phyloP scores from a whole-genome alignment of 1,284 basidiomycete genomes.

The Ceratobasidium sp. region DNA sequence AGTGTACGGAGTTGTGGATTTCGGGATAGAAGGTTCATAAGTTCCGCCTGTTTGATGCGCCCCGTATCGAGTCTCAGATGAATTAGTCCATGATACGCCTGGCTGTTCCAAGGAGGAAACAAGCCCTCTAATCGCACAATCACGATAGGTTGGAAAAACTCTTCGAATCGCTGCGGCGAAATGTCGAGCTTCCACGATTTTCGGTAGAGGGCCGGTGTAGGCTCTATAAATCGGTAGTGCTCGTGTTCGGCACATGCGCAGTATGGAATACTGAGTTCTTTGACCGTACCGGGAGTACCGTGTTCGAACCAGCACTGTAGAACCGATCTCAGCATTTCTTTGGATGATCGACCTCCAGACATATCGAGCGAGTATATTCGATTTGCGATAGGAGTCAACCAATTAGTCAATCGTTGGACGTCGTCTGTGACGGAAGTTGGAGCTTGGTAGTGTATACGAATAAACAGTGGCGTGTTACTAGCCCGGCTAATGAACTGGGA shows the following conservation, averaged over 20 bases:
- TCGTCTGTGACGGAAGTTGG: not conserved
- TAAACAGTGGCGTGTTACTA: not conserved
- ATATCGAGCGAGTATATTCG: not conserved
- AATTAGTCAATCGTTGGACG: not conserved
- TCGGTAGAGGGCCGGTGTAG: not conserved
- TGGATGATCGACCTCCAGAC: not conserved
- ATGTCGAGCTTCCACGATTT: not conserved
- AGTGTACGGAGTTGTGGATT: not conserved
- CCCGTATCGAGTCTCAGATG: not conserved
- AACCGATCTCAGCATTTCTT: not conserved
- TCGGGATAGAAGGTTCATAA: not conserved
- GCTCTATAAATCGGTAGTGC: not conserved
- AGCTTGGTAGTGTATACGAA: not conserved
- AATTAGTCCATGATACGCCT: not conserved
- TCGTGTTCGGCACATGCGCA: not conserved
- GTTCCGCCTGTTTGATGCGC: not conserved
- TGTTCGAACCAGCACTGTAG: not conserved
- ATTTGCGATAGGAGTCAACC: not conserved
- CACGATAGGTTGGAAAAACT: not conserved
- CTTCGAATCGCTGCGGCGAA: not conserved
- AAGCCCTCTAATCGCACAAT: not conserved
- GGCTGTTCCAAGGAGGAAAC: not conserved
- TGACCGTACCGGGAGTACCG: not conserved
- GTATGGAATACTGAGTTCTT: not conserved
- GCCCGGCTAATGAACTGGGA: not conserved